phyloP scores from a whole-genome alignment of 495 filamentous ascomycete species.

The Lasiosphaeria hispida region DNA sequence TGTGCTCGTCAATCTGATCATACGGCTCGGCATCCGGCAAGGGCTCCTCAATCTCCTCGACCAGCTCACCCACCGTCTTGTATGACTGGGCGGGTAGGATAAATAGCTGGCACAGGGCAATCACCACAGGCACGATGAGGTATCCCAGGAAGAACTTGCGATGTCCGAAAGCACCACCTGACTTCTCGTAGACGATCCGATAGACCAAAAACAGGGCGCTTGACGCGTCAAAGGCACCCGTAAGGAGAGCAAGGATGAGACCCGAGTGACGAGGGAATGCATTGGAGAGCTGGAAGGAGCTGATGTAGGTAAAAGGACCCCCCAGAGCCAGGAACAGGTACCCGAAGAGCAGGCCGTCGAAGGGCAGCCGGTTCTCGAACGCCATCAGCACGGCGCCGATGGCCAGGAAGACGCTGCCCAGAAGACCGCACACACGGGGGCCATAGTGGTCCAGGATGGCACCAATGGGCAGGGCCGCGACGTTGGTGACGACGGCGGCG shows the following conservation, averaged over 20 bases:
- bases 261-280: slow-evolving; percentile 84
- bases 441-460: slow-evolving; percentile 83
- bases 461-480: slow-evolving; percentile 78
- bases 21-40: slow-evolving; percentile 29
- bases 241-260: slow-evolving; percentile 78
- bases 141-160: slow-evolving; percentile 75
- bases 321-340: slow-evolving; percentile 82
- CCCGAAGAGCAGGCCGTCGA: slow-evolving; percentile 71
- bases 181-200: slow-evolving; percentile 67
- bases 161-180: slow-evolving; percentile 58
- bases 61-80: slow-evolving; percentile 83
- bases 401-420: slow-evolving; percentile 67
- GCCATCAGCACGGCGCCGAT: slow-evolving; percentile 70
- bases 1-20: slow-evolving; percentile 61
- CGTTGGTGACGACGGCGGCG: slow-evolving; percentile 79
- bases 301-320: slow-evolving; percentile 87
- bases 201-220: slow-evolving; percentile 89
- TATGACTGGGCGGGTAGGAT: slow-evolving; percentile 80
- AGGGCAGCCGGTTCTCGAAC: slow-evolving; percentile 61
- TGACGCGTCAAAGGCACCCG: slow-evolving; percentile 86
- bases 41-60: slow-evolving; percentile 63
- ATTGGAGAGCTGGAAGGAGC: slow-evolving; percentile 90
- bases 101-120: slow-evolving; percentile 65
- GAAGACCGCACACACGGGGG: slow-evolving; percentile 70
- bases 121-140: slow-evolving; percentile 69